These are phyloP conservation scores for Phytophthora aleatoria DNA, from an alignment of 352 stramenopile species.

Conservation along the genomic window DNA sequence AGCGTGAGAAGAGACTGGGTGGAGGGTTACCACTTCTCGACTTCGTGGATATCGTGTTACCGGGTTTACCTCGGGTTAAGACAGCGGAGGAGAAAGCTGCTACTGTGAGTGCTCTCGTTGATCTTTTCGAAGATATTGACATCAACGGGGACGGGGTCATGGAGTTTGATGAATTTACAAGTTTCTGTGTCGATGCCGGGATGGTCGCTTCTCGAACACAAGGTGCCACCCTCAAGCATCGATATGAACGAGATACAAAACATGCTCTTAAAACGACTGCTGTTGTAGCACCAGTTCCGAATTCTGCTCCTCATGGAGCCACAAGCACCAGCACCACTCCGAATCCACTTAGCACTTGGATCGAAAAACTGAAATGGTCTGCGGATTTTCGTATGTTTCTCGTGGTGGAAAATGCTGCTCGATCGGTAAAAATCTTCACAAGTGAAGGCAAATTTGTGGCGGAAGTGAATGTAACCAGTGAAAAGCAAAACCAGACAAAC, in stretches of 20 bases:
- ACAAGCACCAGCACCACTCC: conserved; percentile 16
- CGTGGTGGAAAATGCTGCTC: conserved; percentile 67
- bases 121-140: conserved; percentile 89
- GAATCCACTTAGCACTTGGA: conserved; percentile 45
- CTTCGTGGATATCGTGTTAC: conserved; percentile 84
- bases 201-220: conserved; percentile 74
- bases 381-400: conserved; percentile 60
- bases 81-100: conserved; percentile 51
- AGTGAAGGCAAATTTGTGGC: conserved; percentile 53
- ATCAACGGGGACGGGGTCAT: conserved; percentile 87
- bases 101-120: conserved; percentile 64
- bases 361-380: conserved; percentile 83
- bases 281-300: neutral
- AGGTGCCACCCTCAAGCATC: conserved; percentile 61
- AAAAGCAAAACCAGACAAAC: conserved; percentile 25
- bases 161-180: conserved; percentile 90
- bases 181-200: conserved; percentile 85
- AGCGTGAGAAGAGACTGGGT: conserved; percentile 62
- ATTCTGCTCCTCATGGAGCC: neutral
- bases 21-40: conserved; percentile 66
- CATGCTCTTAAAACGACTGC: conserved; percentile 60
- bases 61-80: conserved; percentile 51
- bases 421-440: conserved; percentile 75
- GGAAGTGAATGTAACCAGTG: conserved; percentile 40
- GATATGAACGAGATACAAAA: conserved; percentile 64